Percentiles rank a stretch among this genome's conserved stretches.
Evolutionary conservation across 2,329 filamentous ascomycete genomes (phyloP).

Genomic region (Xylariales sp.): DNA sequence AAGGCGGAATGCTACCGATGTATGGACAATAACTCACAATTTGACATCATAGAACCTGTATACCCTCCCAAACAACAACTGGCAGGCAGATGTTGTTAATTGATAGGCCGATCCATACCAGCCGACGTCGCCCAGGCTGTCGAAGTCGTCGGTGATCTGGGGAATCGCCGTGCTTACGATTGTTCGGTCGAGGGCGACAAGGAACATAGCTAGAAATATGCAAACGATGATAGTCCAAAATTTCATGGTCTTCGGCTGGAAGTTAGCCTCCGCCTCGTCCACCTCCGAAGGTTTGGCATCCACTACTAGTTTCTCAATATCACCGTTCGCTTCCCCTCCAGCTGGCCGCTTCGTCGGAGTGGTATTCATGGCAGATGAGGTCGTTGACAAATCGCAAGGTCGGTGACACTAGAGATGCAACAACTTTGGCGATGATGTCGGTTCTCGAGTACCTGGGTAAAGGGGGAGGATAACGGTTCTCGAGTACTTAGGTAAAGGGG

Average conservation of each 20-base stretch:
- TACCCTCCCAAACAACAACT: constrained; percentile 49
- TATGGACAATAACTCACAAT: constrained; percentile 29
- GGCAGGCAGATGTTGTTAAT: constrained; percentile 53
- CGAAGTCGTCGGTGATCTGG: constrained; percentile 51
- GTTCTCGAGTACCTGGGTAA: no score
- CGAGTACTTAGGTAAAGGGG: no score
- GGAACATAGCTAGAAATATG: constrained; percentile 50
- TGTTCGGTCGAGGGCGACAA: constrained; percentile 54
- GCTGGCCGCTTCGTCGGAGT: not conserved
- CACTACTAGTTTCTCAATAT: constrained; percentile 13
- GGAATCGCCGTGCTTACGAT: constrained; percentile 53
- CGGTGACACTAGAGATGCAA: no score
- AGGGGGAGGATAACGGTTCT: no score
- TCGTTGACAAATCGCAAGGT: no score
- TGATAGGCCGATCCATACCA: constrained; percentile 62
- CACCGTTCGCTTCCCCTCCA: not conserved
- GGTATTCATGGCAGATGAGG: not conserved
- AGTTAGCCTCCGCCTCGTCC: constrained; percentile 34
- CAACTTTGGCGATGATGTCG: no score
- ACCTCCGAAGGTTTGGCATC: constrained; percentile 4
- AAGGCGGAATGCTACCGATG: no score
- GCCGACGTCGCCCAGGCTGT: constrained; percentile 55
- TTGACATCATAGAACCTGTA: constrained; percentile 51
- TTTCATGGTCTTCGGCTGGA: constrained; percentile 45
- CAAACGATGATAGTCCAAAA: constrained; percentile 53